phyloP scores from a whole-genome alignment of 208 protist genomes.

The Leishmania tarentolae region DNA sequence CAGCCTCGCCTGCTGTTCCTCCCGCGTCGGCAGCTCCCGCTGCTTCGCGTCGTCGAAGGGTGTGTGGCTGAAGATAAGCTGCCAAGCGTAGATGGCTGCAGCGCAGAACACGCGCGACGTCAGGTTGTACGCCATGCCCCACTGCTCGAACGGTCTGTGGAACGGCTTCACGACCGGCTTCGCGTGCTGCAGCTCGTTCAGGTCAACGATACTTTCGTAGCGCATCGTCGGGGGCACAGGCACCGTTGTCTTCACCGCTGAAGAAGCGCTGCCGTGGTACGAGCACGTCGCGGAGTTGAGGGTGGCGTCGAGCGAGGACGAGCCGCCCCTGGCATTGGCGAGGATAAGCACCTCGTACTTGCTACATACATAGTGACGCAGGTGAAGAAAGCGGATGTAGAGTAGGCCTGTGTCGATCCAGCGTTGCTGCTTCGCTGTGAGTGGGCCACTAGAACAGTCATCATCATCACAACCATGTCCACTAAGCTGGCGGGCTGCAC shows the following conservation, averaged over 20 bases:
- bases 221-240: conserved; percentile 38
- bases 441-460: neutral
- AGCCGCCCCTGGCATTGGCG: neutral
- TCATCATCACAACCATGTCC: neutral
- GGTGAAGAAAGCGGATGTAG: conserved; percentile 16
- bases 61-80: conserved; percentile 91
- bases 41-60: conserved; percentile 91
- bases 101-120: conserved; percentile 68
- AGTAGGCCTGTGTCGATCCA: conserved; percentile 30
- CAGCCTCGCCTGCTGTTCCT: conserved; percentile 68
- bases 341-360: conserved; percentile 18
- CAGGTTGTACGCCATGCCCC: conserved; percentile 68
- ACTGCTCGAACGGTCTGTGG: conserved; percentile 78
- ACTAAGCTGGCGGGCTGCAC: neutral
- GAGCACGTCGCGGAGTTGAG: conserved; percentile 9
- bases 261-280: neutral
- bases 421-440: conserved; percentile 3
- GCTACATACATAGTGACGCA: conserved; percentile 29
- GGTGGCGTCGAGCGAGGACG: conserved; percentile 13
- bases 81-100: conserved; percentile 89
- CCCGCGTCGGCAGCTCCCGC: conserved; percentile 58
- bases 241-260: conserved; percentile 2
- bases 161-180: conserved; percentile 57
- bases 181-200: conserved; percentile 56
- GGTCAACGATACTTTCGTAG: conserved; percentile 65